Base-by-base conservation (phyloP, 352 stramenopile genomes). In the Phytophthora aleatoria region DNA sequence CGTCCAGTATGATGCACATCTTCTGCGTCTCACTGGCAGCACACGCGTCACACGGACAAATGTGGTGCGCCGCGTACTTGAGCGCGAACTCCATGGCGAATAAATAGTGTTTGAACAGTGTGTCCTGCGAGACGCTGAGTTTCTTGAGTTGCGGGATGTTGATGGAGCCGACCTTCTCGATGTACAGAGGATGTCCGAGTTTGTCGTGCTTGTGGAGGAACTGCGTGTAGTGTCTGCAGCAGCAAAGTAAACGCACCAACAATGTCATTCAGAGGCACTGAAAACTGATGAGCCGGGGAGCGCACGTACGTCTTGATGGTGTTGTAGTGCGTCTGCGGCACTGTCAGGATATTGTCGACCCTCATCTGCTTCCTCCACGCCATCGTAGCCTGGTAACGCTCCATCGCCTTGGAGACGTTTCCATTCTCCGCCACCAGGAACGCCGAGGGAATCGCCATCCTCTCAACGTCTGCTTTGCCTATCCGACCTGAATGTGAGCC, bases 41-140 rank as follows among this genome's bases (percentile, higher is more conserved):
- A 39, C 84, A 94, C 0, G 80, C 76, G 0, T 79, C 53, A 45
- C 85, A 94, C 12, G 51, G 26, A 53, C 87, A 95, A 27, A 74
- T 52, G 45, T 81, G 59, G 20, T 84, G 76, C 8, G 85, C 81
- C 12, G 81, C 81, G 50, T 90, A 92, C 68, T 89, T 92, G 51
- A 95, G 54, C 6, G 82, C 84, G 61, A 93, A 95, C 74, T 96
- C 86, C 73, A 92, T 94, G 20, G 79, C 67, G 50, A 94, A 93
- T 54, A 94, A 74, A 69, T 94, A 95, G 56, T 96, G 85, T n/a
- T 66, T 72, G 48, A 95, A 89, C 3, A 96, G 69, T 28, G 87
- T 78, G n/a, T 93, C 83, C 33, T 77, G 71, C 0, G 71, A 75
- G 43, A 95, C 67, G 36, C 83, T 81, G 58, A 67, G 74, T 47